Evolutionary conservation across 805 yeast species (phyloP).

Genomic region (Phaffomyces thermotolerans): DNA sequence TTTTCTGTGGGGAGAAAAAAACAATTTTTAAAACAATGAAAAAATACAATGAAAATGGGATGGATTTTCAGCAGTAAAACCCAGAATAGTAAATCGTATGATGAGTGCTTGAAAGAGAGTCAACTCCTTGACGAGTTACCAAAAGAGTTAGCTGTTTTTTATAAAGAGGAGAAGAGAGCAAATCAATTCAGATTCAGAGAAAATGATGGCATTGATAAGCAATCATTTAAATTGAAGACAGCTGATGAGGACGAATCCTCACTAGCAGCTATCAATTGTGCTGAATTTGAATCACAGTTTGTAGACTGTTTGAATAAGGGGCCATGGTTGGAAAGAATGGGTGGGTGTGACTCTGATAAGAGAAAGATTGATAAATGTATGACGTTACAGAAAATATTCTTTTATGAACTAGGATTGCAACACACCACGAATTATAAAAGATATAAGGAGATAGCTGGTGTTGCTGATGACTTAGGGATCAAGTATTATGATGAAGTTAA

Average conservation of each 20-base stretch:
- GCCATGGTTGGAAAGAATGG: conserved; percentile 11
- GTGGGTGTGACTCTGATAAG: conserved; percentile 12
- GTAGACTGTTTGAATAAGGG: conserved; percentile 17
- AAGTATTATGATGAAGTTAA: conserved; percentile 8
- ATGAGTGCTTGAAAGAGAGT: not conserved
- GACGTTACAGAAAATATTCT: conserved; percentile 12
- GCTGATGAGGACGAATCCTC: not conserved
- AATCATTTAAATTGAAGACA: not conserved
- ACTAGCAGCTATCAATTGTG: conserved; percentile 14
- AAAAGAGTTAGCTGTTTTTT: not conserved
- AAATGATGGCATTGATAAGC: not conserved
- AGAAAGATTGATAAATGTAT: conserved; percentile 13
- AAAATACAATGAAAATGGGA: not conserved
- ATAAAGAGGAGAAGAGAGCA: not conserved
- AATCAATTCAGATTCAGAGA: conserved; percentile 1
- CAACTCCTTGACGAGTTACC: conserved; percentile 5
- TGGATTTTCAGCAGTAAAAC: conserved; percentile 1
- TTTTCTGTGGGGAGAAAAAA: no score
- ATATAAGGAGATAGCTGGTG: conserved; percentile 7
- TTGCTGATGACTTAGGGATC: conserved; percentile 15
- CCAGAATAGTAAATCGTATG: no score
- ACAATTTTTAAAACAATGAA: no score
- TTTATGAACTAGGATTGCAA: conserved; percentile 12
- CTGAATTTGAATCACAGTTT: conserved; percentile 16
- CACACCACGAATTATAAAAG: conserved; percentile 6